Evolutionary conservation across 2,329 filamentous ascomycete species (phyloP), one percentile per base, ranked within the genome.

Genomic region (Coniochaeta hoffmannii): DNA sequence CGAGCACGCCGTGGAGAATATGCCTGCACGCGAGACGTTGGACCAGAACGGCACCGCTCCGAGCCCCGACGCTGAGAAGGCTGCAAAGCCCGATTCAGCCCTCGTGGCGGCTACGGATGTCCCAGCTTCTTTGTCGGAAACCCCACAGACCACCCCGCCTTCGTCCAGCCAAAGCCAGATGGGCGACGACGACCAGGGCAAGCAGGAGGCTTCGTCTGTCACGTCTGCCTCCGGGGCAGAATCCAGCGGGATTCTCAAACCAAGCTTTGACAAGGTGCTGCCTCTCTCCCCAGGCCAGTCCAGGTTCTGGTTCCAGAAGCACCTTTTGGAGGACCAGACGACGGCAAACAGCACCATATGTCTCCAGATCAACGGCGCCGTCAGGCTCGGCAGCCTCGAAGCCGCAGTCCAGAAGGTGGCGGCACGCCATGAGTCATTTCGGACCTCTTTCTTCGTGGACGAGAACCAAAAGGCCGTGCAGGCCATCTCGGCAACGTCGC

Each of bases 271-370:
- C 19, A 52, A 54, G 26, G 38, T 14, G 1, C 24, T 35, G 49
- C 65, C 53, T 8, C 69, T 76, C 57, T 75, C 74, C 3, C 66
- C 66, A n/a, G 68, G 62, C 8, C 74, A 77, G 58, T 64, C 68
- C 0, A 63, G 72, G 0, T 73, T 76, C 57, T 78, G 72, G 72
- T 73, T 74, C 56, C 57, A 72, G 0, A 57, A 59, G 4, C 56
- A 62, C 7, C 64, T 63, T 3, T 26, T 74, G 2, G 57, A 72
- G 8, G 69, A 77, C 50, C 63, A 64, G 8, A 71, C 68, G 0
- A 68, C 70, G 1, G 72, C 68, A 57, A 79, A 79, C 58, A 64
- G 71, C 30, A 67, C 71, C 1, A 59, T 66, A 1, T 61, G 52
- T 0, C 63, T 67, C 54, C 57, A 64, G 1, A 41, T 77, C 3